Conservation (phyloP, 2,329 filamentous ascomycete genomes). For the Aureobasidium pullulans region DNA sequence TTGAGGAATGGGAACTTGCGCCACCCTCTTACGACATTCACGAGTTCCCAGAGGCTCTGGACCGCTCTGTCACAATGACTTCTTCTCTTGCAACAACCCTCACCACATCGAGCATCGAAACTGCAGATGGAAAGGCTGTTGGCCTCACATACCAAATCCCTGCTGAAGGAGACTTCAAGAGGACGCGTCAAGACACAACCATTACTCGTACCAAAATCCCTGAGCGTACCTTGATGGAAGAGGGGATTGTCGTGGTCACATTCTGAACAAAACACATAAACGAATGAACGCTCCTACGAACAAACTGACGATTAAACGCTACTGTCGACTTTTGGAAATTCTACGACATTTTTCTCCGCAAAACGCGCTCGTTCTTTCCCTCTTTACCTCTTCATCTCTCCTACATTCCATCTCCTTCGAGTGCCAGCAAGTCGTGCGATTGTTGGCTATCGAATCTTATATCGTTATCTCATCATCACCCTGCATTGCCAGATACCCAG, state of each 20-base stretch:
- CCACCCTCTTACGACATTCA: slow-evolving; percentile 40
- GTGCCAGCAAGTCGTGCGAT: neutral
- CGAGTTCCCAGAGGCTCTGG: slow-evolving; percentile 22
- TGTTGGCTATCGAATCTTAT: neutral
- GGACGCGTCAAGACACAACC: neutral
- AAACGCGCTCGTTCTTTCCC: neutral
- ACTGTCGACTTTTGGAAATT: neutral
- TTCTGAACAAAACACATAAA: neutral
- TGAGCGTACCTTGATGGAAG: slow-evolving; percentile 3
- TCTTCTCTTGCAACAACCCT: slow-evolving; percentile 2
- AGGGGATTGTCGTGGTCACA: slow-evolving; percentile 1
- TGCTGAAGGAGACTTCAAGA: neutral
- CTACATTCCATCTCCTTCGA: neutral
- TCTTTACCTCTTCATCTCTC: neutral
- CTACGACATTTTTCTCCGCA: neutral
- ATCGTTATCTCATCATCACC: neutral
- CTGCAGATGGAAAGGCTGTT: neutral
- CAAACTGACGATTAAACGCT: neutral
- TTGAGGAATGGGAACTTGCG: slow-evolving; percentile 35
- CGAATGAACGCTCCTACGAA: neutral
- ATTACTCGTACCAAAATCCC: neutral
- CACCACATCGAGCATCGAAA: neutral
- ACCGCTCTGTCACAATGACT: neutral
- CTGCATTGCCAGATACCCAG: neutral
- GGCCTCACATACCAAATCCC: neutral